Conservation (phyloP, 192 early-diverging fungal genomes). For the Chytriomyces sp. region DNA sequence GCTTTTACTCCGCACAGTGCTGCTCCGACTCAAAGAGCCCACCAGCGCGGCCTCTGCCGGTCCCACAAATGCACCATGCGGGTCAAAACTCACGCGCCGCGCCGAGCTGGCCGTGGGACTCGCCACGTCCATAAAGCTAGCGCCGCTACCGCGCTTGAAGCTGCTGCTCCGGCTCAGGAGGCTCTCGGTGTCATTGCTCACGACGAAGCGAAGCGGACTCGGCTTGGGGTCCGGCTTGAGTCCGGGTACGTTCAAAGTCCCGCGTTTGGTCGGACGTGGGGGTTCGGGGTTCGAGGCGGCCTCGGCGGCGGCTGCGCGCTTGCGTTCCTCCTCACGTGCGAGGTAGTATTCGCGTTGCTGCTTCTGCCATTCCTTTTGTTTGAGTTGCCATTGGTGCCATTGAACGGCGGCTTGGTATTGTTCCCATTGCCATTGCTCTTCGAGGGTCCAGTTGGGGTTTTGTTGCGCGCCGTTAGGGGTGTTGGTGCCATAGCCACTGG, state of each 20-base stretch:
- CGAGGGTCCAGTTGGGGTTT: conserved; percentile 4
- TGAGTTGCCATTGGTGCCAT: conserved; percentile 30
- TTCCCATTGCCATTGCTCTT: conserved; percentile 28
- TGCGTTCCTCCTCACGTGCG: conserved; percentile 20
- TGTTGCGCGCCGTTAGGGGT: background rate
- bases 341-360: conserved; percentile 25
- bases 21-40: background rate
- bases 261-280: background rate
- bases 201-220: conserved; percentile 12
- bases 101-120: background rate
- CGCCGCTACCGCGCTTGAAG: conserved; percentile 1
- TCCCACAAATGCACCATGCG: background rate
- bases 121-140: background rate
- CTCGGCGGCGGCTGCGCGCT: no score
- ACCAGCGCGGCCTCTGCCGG: background rate
- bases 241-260: background rate
- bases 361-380: conserved; percentile 28
- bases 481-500: background rate
- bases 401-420: conserved; percentile 29
- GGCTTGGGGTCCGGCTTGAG: background rate
- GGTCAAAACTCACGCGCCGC: background rate
- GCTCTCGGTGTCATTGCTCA: background rate
- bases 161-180: background rate
- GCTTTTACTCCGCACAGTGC: background rate
- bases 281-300: background rate